Percentiles rank a stretch among this genome's conserved stretches.
Evolutionary conservation across 257 asterid species (phyloP).

Genomic region (Ligustrum vulgare): DNA sequence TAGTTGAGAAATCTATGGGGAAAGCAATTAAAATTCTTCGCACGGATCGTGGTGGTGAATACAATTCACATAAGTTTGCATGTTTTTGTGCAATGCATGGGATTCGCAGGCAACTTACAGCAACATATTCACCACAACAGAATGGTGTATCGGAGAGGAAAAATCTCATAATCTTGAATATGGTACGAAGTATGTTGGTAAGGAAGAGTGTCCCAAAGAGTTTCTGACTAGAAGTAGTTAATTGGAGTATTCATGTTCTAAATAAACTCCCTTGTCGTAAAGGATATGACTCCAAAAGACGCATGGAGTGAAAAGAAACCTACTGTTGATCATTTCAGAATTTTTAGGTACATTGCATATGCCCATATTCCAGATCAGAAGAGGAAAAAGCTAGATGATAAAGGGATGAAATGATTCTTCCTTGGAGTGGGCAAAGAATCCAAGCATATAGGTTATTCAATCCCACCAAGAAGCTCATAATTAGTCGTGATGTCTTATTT

Average conservation of each 20-base stretch:
- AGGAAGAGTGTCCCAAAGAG: background rate
- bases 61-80: background rate
- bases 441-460: background rate
- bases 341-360: background rate
- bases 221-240: background rate
- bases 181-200: background rate
- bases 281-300: background rate
- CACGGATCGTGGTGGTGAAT: constrained; percentile 1
- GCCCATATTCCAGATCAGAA: background rate
- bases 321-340: background rate
- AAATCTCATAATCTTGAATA: background rate
- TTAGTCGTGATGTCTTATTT: background rate
- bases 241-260: background rate
- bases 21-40: background rate
- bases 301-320: background rate
- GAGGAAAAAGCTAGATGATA: background rate
- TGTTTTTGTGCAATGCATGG: background rate
- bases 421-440: too few relatives aligned
- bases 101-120: background rate
- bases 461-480: background rate
- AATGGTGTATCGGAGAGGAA: background rate
- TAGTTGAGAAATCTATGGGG: background rate
- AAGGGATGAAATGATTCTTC: background rate
- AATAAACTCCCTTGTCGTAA: background rate
- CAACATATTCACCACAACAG: background rate